Evolutionary conservation across 352 stramenopile genomes (phyloP), one percentile per base, ranked within the genome.

Genomic region (Plasmopara halstedii): DNA sequence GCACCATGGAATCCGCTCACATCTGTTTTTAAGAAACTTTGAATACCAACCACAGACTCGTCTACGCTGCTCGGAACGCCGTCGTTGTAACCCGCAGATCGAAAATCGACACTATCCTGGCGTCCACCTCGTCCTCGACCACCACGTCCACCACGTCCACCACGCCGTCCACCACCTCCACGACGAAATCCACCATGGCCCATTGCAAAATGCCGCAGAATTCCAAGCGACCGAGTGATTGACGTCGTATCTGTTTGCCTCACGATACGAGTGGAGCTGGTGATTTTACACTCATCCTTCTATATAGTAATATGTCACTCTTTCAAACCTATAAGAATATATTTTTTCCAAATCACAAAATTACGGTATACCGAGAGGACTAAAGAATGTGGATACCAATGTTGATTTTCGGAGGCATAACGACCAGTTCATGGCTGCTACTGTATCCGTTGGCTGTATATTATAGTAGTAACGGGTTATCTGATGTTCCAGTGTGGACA

Each of bases 1-100:
- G 85, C 67, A 6, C 85, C 85, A 46, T 83, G 71, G 58, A 96
- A 96, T 15, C 86, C 82, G 0, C 44, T 38, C 17, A 86, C 65
- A 19, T 83, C 61, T 8, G 77, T 68, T 51, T 50, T 55, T 19
- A 88, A 42, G 58, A 84, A 94, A 38, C 62, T 44, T 36, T 62
- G 50, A 64, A 94, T 94, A 23, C 83, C 83, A 11, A 94, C 83
- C 0, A 72, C 60, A 2, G 45, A 45, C 62, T 94, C 83, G 46
- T 88, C 74, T 33, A 91, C 75, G 38, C 80, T 88, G 54, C 73
- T 82, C 10, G 74, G 58, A 6, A 80, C 54, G 46, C 72, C 76
- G 44, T 94, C 83, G 22, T 83, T 89, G 63, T 90, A 94, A 1
- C 71, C 75, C 2, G 65, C 50, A 5, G 52, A 56, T 11, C 79